phyloP scores from a whole-genome alignment of 2,329 filamentous ascomycete genomes.

The Dactylellina cionopaga region DNA sequence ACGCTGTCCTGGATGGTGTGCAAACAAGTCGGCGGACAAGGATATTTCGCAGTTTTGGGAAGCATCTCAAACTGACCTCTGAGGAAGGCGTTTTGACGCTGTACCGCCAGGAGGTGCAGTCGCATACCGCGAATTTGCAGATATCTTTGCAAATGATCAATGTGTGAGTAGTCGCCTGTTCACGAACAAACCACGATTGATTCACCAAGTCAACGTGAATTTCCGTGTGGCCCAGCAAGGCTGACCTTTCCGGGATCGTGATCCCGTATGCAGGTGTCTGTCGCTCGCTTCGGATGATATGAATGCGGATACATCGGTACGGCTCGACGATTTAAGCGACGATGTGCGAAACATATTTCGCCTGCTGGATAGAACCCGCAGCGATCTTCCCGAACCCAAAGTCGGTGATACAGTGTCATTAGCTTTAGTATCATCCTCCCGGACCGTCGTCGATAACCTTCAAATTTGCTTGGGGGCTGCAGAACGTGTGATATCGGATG shows the following conservation, averaged over 20 bases:
- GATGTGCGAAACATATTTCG: constrained; percentile 46
- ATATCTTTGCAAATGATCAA: constrained; percentile 51
- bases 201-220: too few relatives aligned
- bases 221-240: constrained; percentile 23
- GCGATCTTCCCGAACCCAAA: constrained; percentile 33
- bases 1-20: constrained; percentile 25
- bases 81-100: constrained; percentile 47
- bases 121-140: constrained; percentile 47
- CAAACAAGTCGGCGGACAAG: constrained; percentile 43
- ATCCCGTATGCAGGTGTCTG: constrained; percentile 39
- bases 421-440: constrained; percentile 32
- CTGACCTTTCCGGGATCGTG: constrained; percentile 1
- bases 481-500: constrained; percentile 45
- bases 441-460: constrained; percentile 38
- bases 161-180: constrained; percentile 41
- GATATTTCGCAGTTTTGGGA: constrained; percentile 48
- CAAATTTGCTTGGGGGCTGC: constrained; percentile 34
- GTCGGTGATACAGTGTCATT: constrained; percentile 12
- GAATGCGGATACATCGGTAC: constrained; percentile 46
- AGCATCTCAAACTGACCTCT: constrained; percentile 43
- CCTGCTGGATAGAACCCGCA: constrained; percentile 29
- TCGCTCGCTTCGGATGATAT: constrained; percentile 48
- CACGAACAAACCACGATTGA: too few relatives aligned
- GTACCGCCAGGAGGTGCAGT: constrained; percentile 50
- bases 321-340: constrained; percentile 51